Evolutionary conservation across 176 grass and related monocot genomes (phyloP), one percentile per base, ranked within the genome.

Genomic region (Oryza brachyantha): DNA sequence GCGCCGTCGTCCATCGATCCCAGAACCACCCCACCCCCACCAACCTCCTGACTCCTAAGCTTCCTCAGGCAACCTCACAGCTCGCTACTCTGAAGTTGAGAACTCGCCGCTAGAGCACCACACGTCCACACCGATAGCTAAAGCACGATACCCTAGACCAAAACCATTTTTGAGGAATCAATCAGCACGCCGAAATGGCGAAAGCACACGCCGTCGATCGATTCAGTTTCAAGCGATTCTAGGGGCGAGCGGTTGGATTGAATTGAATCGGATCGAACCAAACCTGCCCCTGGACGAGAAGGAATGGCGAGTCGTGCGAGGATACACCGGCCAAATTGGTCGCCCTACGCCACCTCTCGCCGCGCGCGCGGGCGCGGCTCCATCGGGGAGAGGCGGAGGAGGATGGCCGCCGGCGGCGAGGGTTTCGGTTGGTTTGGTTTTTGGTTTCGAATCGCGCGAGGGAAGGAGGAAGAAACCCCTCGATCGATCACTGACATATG

Each of bases 1-100:
- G 76, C n/a, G 39, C 1, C 7, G 11, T 57, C 8, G 10, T 84
- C 86, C 86, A 84, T 84, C 86, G 81, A 84, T 81, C 5, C 48
- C 21, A 46, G 27, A 41, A 34, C 50, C 17, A 32, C 14, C 12
- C 39, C 26, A 4, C n/a, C n/a, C n/a, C n/a, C n/a, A n/a, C n/a
- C n/a, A n/a, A n/a, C n/a, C n/a, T n/a, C n/a, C n/a, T n/a, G n/a
- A n/a, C n/a, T n/a, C n/a, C n/a, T n/a, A n/a, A n/a, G n/a, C 10
- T 10, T 41, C 24, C 36, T 48, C 11, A 42, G 13, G 65, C 17
- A 70, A 70, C 14, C 50, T 70, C 25, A 11, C 34, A 5, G 3
- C 48, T 29, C 65, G 26, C 10, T 24, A 14, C 35, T 45, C 17
- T n/a, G 21, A 54, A 21, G 32, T 14, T 8, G 9, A 61, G 36